Conservation (phyloP, 768 basidiomycete genomes). For the Lentinula detonsa region DNA sequence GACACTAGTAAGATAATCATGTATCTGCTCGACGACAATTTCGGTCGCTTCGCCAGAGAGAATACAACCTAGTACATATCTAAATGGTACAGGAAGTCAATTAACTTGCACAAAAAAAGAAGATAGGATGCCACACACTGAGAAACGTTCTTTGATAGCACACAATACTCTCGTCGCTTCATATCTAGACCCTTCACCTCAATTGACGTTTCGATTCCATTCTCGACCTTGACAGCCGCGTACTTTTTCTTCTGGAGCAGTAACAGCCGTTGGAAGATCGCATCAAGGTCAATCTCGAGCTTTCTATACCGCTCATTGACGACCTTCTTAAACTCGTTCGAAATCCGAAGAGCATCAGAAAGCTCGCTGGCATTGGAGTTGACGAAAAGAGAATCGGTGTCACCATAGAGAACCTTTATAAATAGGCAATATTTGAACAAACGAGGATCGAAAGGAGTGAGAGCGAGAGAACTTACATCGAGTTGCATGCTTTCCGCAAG, state of each 20-base stretch:
- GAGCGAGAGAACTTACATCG: conserved; percentile 52
- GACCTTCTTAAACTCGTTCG: conserved; percentile 87
- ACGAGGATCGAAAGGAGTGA: background rate
- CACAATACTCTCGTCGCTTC: conserved; percentile 96
- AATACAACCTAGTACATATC: conserved; percentile 86
- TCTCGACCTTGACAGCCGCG: conserved; percentile 92
- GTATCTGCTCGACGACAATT: conserved; percentile 82
- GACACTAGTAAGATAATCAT: conserved; percentile 79
- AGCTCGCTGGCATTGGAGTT: conserved; percentile 92
- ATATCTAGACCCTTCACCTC: conserved; percentile 98
- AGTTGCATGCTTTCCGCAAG: conserved; percentile 86
- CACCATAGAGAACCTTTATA: conserved; percentile 93
- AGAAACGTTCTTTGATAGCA: conserved; percentile 86
- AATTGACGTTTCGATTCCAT: conserved; percentile 65
- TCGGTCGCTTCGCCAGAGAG: conserved; percentile 90
- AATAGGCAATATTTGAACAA: background rate
- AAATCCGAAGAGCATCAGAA: conserved; percentile 85
- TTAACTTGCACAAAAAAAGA: background rate
- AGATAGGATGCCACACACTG: conserved; percentile 49
- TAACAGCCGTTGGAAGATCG: conserved; percentile 86
- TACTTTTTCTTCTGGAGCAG: conserved; percentile 99
- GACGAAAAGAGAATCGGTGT: conserved; percentile 98
- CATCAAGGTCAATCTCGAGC: conserved; percentile 95
- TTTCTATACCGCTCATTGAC: conserved; percentile 95
- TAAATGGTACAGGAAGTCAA: conserved; percentile 20